Base-by-base conservation (phyloP, 768 basidiomycete genomes). In the Candolleomyces aberdarensis region DNA sequence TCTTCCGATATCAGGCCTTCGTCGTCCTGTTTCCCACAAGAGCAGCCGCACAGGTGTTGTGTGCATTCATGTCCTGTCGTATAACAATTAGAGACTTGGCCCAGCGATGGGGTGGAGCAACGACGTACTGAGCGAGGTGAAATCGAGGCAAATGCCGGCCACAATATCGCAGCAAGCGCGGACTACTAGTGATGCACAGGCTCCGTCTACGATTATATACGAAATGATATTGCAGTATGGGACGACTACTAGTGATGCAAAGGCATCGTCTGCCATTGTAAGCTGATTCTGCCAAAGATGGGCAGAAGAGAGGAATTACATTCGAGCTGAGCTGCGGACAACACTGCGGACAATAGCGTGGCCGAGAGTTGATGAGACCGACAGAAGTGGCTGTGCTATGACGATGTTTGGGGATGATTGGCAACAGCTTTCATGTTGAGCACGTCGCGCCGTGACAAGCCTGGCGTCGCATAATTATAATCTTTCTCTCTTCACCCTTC, bases 91-190 rank as follows among this genome's bases (percentile, higher is more conserved):
- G 40, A 57, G 13, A 31, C 20, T 19, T 41, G 8, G 29, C 49
- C 39, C 17, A 9, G n/a, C 14, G 26, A 2, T 43, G 13, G 4
- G 32, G 29, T 20, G 39, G 9, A 48, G 22, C 54, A 22, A 11
- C 5, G 32, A 65, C 74, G 47, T 64, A 80, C 77, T 73, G 57
- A 75, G 65, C 1, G 78, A 77, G 1, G 65, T 63, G 59, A 77
- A 79, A 65, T 79, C 77, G 13, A 77, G 60, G 61, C 73, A 74
- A 4, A 75, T 66, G 29, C 78, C 79, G 0, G 76, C 72, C 39
- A 72, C 63, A 15, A 79, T 69, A 36, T 78, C 72, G 54, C 69
- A 68, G 57, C 76, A 78, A n/a, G 68, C 67, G 6, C 66, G 64
- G 20, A 67, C 50, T 31, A 71, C 64, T 17, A 77, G 63, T 54